A percentile compares a stretch with the other conserved stretches of the same genome.
These are phyloP conservation scores for Fusarium hainanense DNA, from an alignment of 2,329 filamentous ascomycete genomes.

Conservation along the genomic window DNA sequence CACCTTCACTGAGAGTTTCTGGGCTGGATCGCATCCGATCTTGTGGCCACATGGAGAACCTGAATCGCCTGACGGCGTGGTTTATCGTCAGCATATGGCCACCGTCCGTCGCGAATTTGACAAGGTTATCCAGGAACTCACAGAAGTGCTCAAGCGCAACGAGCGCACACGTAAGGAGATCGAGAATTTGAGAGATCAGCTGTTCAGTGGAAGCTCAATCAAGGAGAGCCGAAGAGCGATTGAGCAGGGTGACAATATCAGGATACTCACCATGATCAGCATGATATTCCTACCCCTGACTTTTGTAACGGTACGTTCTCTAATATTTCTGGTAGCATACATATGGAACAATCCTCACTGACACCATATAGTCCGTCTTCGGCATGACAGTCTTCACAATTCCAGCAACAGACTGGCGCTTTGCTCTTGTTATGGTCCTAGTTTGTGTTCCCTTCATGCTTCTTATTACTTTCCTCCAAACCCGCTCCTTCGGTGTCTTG, in stretches of 20 bases:
- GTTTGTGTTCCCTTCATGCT: conserved; percentile 65
- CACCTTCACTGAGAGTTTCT: conserved; percentile 68
- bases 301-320: conserved; percentile 63
- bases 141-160: conserved; percentile 61
- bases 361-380: conserved; percentile 58
- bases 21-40: conserved; percentile 64
- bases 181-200: conserved; percentile 67
- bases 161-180: conserved; percentile 66
- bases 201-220: conserved; percentile 72
- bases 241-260: conserved; percentile 72
- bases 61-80: conserved; percentile 56
- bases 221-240: conserved; percentile 70
- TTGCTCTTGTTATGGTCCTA: conserved; percentile 71
- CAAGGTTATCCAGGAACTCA: conserved; percentile 61
- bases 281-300: conserved; percentile 71
- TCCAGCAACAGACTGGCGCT: conserved; percentile 57
- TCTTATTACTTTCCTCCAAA: conserved; percentile 59
- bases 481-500: conserved; percentile 51
- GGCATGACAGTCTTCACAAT: conserved; percentile 62
- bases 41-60: conserved; percentile 66
- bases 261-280: conserved; percentile 68
- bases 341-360: not conserved
- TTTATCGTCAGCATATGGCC: conserved; percentile 62
- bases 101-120: conserved; percentile 61
- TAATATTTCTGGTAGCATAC: not conserved